These are phyloP conservation scores for Fusarium citri DNA, from an alignment of 2,329 filamentous ascomycete genomes.

Conservation along the genomic window DNA sequence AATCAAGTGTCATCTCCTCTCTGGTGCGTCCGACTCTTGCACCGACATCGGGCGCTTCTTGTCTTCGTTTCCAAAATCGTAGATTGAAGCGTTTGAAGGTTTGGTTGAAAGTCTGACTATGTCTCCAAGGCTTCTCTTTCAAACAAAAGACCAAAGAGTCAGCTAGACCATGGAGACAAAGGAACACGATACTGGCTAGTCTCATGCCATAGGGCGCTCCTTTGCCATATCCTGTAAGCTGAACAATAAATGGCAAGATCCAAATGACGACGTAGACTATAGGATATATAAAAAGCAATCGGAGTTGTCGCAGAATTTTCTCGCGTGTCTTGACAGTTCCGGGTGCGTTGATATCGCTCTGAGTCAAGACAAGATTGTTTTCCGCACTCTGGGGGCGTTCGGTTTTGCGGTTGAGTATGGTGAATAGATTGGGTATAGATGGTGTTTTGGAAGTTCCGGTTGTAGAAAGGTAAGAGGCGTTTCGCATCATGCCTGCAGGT, in stretches of 20 bases:
- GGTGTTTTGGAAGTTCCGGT: slow-evolving; percentile 25
- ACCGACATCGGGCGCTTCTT: slow-evolving; percentile 17
- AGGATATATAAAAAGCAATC: slow-evolving; percentile 81
- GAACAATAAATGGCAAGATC: slow-evolving; percentile 75
- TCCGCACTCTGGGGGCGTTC: slow-evolving; percentile 33
- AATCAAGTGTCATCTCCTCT: slow-evolving; percentile 65
- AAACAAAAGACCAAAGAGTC: slow-evolving; percentile 76
- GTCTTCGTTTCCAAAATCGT: slow-evolving; percentile 26
- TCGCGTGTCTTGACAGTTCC: slow-evolving; percentile 57
- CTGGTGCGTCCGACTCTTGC: slow-evolving; percentile 58
- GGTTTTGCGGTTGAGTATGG: slow-evolving; percentile 37
- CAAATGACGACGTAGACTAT: slow-evolving; percentile 78
- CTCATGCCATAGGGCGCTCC: slow-evolving; percentile 67
- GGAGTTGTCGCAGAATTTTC: slow-evolving; percentile 74
- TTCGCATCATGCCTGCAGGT: slow-evolving; percentile 19
- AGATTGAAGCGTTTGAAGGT: slow-evolving; percentile 21
- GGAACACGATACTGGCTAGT: slow-evolving; percentile 65
- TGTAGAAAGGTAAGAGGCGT: slow-evolving; percentile 1
- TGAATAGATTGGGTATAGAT: slow-evolving; percentile 45
- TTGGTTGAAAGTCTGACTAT: slow-evolving; percentile 28
- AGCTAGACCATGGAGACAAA: slow-evolving; percentile 74
- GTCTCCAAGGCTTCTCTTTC: slow-evolving; percentile 76
- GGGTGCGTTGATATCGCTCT: slow-evolving; percentile 38
- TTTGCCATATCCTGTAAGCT: slow-evolving; percentile 59
- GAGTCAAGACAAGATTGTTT: slow-evolving; percentile 23